Conservation (phyloP, 371 early-diverging fungal species). For the Lichtheimia ramosa region DNA sequence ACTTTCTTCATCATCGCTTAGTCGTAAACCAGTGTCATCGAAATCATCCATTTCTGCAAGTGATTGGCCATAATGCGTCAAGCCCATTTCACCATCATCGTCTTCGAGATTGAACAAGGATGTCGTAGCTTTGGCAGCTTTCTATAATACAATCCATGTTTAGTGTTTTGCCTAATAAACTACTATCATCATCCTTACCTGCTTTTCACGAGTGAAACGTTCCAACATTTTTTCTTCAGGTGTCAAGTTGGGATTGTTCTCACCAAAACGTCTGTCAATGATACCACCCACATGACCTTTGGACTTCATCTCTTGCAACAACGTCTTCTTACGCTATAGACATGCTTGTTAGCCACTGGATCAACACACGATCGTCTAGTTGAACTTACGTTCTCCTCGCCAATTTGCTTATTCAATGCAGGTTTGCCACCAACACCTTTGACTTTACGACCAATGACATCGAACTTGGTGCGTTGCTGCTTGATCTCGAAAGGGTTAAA, state of each 20-base stretch:
- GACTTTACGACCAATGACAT: conserved; percentile 84
- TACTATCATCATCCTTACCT: conserved; percentile 37
- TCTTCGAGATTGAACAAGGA: conserved; percentile 85
- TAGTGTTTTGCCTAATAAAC: too few species aligned
- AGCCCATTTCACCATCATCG: conserved; percentile 60
- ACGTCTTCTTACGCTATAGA: conserved; percentile 75
- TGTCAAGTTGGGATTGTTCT: conserved; percentile 83
- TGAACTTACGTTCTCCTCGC: conserved; percentile 75
- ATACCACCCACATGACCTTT: conserved; percentile 75
- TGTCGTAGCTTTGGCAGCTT: conserved; percentile 23
- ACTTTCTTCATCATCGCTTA: conserved; percentile 68
- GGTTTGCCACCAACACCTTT: conserved; percentile 86
- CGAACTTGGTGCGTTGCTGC: conserved; percentile 74
- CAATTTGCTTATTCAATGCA: conserved; percentile 74
- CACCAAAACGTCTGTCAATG: conserved; percentile 94
- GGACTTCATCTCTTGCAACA: conserved; percentile 74
- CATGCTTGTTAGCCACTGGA: neutral
- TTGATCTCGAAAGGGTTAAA: conserved; percentile 93
- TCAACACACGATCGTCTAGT: too few species aligned
- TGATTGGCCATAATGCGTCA: conserved; percentile 94
- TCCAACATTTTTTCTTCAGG: conserved; percentile 95
- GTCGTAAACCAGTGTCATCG: conserved; percentile 63
- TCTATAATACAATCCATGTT: conserved; percentile 15
- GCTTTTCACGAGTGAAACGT: conserved; percentile 88
- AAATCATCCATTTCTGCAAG: conserved; percentile 83